These are phyloP conservation scores for Pseudopyrenochaeta lycopersici DNA, from an alignment of 2,329 filamentous ascomycete species.

Conservation along the genomic window DNA sequence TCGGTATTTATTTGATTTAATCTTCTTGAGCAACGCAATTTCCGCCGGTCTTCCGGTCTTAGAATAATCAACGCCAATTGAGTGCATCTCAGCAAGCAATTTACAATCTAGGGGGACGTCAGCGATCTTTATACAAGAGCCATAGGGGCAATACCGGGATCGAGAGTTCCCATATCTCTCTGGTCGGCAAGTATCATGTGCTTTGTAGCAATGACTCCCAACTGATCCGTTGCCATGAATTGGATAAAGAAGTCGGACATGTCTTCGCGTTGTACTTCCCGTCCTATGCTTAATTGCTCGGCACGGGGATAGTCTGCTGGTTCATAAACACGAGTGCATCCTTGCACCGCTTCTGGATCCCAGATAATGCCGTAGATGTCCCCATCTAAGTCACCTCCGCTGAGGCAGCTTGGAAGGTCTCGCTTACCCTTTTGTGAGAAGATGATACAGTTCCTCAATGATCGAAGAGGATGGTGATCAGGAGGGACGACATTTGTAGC, in stretches of 20 bases:
- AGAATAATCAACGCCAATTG: not conserved
- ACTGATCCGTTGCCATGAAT: not conserved
- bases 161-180: not conserved
- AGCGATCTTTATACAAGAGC: too few relatives aligned
- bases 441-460: not conserved
- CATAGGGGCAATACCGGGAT: too few relatives aligned
- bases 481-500: not conserved
- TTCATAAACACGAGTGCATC: not conserved
- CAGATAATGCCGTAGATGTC: not conserved
- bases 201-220: not conserved
- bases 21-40: not conserved
- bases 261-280: not conserved
- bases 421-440: not conserved
- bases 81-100: not conserved
- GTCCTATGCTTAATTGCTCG: not conserved
- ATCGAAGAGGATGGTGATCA: not conserved
- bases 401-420: not conserved
- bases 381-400: not conserved
- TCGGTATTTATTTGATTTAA: not conserved
- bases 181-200: not conserved
- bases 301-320: not conserved
- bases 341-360: not conserved
- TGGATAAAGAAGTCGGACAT: not conserved
- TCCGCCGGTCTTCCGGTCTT: not conserved
- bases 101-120: too few relatives aligned